Evolutionary conservation across 1,139 yeast species (phyloP).

Genomic region (Protomyces pachydermus): DNA sequence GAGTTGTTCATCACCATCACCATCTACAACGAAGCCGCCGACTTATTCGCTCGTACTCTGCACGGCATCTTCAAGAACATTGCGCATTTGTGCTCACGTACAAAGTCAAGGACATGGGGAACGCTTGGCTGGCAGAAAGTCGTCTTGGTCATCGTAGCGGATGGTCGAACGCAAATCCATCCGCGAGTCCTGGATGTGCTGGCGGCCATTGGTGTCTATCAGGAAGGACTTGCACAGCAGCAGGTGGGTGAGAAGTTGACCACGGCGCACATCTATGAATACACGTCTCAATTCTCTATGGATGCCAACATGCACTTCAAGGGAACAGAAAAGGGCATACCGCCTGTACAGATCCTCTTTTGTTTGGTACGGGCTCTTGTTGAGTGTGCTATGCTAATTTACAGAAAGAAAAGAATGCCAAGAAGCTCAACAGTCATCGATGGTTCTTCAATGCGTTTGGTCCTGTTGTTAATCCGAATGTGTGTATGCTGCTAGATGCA

Average conservation of each 20-base stretch:
- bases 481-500: constrained; percentile 78
- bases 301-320: constrained; percentile 49
- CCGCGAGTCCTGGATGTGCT: constrained; percentile 76
- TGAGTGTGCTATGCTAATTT: background rate
- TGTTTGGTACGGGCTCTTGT: constrained; percentile 42
- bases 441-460: constrained; percentile 96
- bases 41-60: constrained; percentile 63
- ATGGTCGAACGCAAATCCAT: constrained; percentile 81
- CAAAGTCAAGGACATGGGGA: constrained; percentile 85
- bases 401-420: background rate
- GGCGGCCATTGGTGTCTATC: constrained; percentile 91
- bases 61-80: constrained; percentile 84
- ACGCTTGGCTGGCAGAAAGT: constrained; percentile 93
- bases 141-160: constrained; percentile 83
- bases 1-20: constrained; percentile 71
- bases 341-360: constrained; percentile 84
- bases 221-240: constrained; percentile 89
- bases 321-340: constrained; percentile 52
- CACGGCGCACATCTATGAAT: constrained; percentile 59
- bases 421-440: constrained; percentile 40
- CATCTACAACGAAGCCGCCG: constrained; percentile 75
- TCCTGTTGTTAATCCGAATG: constrained; percentile 77
- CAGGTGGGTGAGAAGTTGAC: constrained; percentile 46
- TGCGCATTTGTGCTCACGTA: constrained; percentile 76
- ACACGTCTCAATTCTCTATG: constrained; percentile 60